A percentile compares a stretch with the other conserved stretches of the same genome.
phyloP scores from a whole-genome alignment of 495 filamentous ascomycete genomes.

The Hamigera avellanea region DNA sequence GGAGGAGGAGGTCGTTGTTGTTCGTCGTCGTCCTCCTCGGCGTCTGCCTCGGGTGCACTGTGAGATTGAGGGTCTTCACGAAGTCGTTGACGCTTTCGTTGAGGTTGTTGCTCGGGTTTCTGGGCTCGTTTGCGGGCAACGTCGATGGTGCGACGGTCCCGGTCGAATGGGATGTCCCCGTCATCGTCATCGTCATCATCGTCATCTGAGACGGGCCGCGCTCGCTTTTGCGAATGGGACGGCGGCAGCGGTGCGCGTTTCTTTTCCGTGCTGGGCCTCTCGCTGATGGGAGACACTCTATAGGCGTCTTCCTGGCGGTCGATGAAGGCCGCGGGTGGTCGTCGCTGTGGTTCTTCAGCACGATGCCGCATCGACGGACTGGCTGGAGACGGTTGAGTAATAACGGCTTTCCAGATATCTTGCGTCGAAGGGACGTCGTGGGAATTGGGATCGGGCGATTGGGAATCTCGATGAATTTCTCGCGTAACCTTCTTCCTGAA shows the following conservation, averaged over 20 bases:
- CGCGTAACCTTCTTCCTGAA: too few relatives aligned
- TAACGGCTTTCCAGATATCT: constrained; percentile 3
- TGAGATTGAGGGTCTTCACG: too few relatives aligned
- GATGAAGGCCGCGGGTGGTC: constrained; percentile 15
- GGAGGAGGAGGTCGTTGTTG: too few relatives aligned
- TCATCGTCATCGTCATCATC: constrained; percentile 6
- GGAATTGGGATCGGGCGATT: not conserved
- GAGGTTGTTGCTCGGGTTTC: constrained; percentile 7
- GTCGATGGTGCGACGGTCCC: constrained; percentile 7
- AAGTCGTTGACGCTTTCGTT: not conserved
- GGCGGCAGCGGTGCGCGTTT: constrained; percentile 1
- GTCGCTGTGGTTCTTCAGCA: not conserved
- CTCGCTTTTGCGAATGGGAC: constrained; percentile 12
- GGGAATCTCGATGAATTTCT: not conserved
- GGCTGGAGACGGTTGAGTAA: constrained; percentile 1
- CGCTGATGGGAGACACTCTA: constrained; percentile 20
- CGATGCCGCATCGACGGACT: constrained; percentile 5
- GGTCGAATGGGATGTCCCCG: constrained; percentile 7
- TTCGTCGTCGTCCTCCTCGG: too few relatives aligned
- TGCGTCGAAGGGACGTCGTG: constrained; percentile 1
- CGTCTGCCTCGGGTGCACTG: too few relatives aligned
- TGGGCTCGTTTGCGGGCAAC: constrained; percentile 9
- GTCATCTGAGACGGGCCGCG: not conserved
- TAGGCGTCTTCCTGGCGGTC: constrained; percentile 22
- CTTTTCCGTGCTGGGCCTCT: constrained; percentile 5